Conservation (phyloP, 176 grass and related monocot genomes). For the Eremochloa ophiuroides region DNA sequence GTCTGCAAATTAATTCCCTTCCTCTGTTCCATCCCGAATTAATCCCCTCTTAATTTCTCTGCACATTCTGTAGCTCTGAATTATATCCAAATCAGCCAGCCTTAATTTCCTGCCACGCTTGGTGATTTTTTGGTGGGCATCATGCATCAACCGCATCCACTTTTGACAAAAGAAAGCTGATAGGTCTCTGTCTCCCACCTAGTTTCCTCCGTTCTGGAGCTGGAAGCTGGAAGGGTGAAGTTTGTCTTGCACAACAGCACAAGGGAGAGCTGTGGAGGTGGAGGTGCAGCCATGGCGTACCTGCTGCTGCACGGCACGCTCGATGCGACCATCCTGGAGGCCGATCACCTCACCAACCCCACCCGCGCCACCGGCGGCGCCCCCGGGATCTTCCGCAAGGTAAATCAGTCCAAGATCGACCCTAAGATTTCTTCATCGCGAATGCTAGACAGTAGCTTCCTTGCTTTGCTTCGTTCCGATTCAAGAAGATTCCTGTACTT, state of each 20-base stretch:
- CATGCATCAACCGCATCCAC: neutral
- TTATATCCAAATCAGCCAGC: neutral
- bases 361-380: constrained; percentile 33
- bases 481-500: neutral
- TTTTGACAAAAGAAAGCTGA: neutral
- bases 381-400: constrained; percentile 63
- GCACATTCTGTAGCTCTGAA: neutral
- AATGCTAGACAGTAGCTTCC: neutral
- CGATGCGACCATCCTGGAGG: constrained; percentile 59
- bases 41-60: neutral
- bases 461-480: neutral
- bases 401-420: constrained; percentile 17
- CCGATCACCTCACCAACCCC: constrained; percentile 42
- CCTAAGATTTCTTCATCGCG: neutral
- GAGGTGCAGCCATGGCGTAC: constrained; percentile 44
- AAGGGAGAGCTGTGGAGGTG: neutral
- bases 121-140: neutral
- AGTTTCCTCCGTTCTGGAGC: constrained; percentile 10
- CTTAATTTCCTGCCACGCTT: neutral
- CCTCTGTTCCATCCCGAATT: neutral
- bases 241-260: neutral
- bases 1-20: neutral
- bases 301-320: constrained; percentile 69
- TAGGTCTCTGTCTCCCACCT: neutral
- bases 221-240: neutral